Base-by-base conservation (phyloP, 2,329 filamentous ascomycete genomes). In the Penicillium griseofulvum region DNA sequence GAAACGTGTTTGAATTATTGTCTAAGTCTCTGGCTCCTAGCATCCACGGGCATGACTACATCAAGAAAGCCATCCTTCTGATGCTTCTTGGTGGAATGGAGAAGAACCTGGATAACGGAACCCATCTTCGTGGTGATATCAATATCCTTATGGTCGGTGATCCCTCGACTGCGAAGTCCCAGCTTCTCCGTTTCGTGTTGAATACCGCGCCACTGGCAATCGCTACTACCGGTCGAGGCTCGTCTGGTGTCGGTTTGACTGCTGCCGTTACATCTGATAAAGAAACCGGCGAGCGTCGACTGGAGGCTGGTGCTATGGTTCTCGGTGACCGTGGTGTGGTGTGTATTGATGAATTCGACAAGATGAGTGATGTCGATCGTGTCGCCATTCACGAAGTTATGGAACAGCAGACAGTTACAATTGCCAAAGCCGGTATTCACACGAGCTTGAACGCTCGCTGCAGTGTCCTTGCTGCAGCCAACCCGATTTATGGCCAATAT, bases 361-460 rank as follows among this genome's bases (percentile, higher is more conserved):
- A 99, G 76, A 99, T 99, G 94, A 97, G 91, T 54, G 94, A 99
- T 71, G 88, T 97, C 55, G 94, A 99, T 75, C 87, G 94, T 71
- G 94, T 99, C 4, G 94, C 94, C 44, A 99, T 99, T 65, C 94
- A 99, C 83, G 94, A 99, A 89, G 94, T 99, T 63, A 99, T 99
- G 94, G 94, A 99, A 77, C 94, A 99, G 78, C 94, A 99, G 76
- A 99, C 94, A 0, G 94, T 99, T 57, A 99, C 94, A 14, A 99
- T 99, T 68, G 94, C 94, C 49, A 99, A 99, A 78, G 94, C 94
- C 1, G 94, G 94, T 62, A 99, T 99, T 56, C 94, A 99, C 75
- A 99, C 94, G 0, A 96, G 92, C 3, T 81, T 99, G 57, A 99
- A 99, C 70, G 94, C 94, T 50, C 88, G 94, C 54, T 99, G 94